A percentile compares a stretch with the other conserved stretches of the same genome.
phyloP scores from a whole-genome alignment of 2,329 filamentous ascomycete genomes.

The Monascus ruber region DNA sequence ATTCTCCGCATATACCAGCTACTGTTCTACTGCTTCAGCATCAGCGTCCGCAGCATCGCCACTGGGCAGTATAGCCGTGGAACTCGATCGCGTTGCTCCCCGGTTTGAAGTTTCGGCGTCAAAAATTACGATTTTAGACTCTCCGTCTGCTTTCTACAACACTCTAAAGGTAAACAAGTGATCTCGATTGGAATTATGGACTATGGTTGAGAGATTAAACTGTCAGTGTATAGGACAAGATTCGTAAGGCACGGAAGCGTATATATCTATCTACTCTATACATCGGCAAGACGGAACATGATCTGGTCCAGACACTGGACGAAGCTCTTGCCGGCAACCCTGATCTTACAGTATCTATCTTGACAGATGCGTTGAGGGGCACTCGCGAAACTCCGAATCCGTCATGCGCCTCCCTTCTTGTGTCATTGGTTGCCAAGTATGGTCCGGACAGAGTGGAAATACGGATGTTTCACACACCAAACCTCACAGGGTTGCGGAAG shows the following conservation, averaged over 20 bases:
- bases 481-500: constrained; percentile 78
- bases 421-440: constrained; percentile 73
- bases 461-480: constrained; percentile 96
- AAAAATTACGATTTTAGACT: constrained; percentile 65
- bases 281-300: constrained; percentile 84
- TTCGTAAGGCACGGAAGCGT: constrained; percentile 62
- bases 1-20: constrained; percentile 23
- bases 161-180: constrained; percentile 59
- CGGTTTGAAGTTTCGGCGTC: constrained; percentile 76
- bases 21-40: constrained; percentile 11
- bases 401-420: constrained; percentile 79
- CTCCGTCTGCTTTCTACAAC: constrained; percentile 81
- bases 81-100: constrained; percentile 83
- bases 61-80: constrained; percentile 52
- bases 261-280: constrained; percentile 96
- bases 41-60: constrained; percentile 25
- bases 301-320: constrained; percentile 69
- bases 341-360: constrained; percentile 67
- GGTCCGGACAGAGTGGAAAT: constrained; percentile 76
- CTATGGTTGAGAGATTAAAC: constrained; percentile 1
- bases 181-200: constrained; percentile 1
- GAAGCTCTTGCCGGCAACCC: constrained; percentile 64
- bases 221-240: constrained; percentile 52
- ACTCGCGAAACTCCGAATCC: constrained; percentile 79
- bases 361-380: constrained; percentile 83